These are phyloP conservation scores for Stephania japonica DNA, from an alignment of 164 flowering plant species.

Conservation along the genomic window DNA sequence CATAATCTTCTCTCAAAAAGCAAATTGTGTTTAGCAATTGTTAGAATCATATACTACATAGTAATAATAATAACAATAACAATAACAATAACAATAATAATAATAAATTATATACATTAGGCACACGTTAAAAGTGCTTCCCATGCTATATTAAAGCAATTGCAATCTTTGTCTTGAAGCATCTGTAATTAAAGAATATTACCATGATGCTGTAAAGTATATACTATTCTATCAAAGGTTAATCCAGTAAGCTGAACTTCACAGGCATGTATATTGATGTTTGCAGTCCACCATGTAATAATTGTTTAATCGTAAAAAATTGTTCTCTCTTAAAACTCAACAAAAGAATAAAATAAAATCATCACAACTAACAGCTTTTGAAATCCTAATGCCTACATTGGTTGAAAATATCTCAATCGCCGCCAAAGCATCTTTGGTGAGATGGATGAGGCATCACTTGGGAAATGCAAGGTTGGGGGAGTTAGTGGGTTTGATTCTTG, in stretches of 20 bases:
- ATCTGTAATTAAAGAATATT: not conserved
- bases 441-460: no score
- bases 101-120: no score
- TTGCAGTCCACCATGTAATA: not conserved
- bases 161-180: not conserved
- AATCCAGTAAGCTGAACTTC: not conserved
- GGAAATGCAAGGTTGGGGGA: no score
- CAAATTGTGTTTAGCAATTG: constrained; percentile 1
- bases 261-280: not conserved
- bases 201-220: not conserved
- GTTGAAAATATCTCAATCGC: not conserved
- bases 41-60: not conserved
- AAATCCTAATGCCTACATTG: not conserved
- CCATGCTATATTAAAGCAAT: no score
- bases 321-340: not conserved
- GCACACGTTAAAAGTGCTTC: not conserved
- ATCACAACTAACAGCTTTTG: not conserved
- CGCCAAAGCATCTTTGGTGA: no score
- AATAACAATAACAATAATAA: no score
- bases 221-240: not conserved
- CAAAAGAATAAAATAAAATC: not conserved
- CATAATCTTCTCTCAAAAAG: constrained; percentile 35
- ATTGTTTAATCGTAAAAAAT: not conserved
- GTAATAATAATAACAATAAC: no score
- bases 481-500: no score